Base-by-base conservation (phyloP, 768 basidiomycete genomes). In the Lactarius evosmus region DNA sequence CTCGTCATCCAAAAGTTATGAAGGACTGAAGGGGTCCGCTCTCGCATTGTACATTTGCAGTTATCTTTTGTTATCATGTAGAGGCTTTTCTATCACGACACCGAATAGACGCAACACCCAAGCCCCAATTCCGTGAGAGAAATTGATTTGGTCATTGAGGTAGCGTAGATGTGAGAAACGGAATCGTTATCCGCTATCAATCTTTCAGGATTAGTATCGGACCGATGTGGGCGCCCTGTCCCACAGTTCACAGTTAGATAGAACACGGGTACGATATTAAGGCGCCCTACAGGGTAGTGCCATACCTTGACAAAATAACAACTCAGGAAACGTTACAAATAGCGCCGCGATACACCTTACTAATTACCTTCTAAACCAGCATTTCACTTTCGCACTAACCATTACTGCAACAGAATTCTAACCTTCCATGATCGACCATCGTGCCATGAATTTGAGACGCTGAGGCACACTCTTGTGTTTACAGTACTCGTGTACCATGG, bases 1-100 rank as follows among this genome's bases (percentile, higher is more conserved):
- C 80, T 98, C 69, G 82, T 97, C 64, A 83, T 98, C 67, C 93
- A 96, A 78, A 91, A 85, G 73, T 72, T 96, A 73, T 95, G 38
- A 57, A 49, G 52, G 22, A 8, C 40, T 33, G n/a, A 53, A 29
- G 52, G 52, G 17, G 12, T 22, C 14, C n/a, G 32, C 34, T 34
- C 41, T 56, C 12, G 50, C 51, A 32, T 40, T 59, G 52, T 62
- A 25, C 55, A 38, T 36, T 57, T 58, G 25, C 41, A 50, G 25
- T 57, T 41, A 63, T 46, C 38, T 6, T 27, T 54, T 58, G 51
- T 58, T 41, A 53, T 53, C 62, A 62, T 32, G n/a, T 63, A 62
- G 61, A 62, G 4, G 22, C 7, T 29, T 50, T 50, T 25, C 46
- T 11, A 52, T 17, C 56, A 58, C 36, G 19, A 4, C 41, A 58